Evolutionary conservation across 164 flowering plant species (phyloP), one percentile per base, ranked within the genome.

Genomic region (Sextonia rubra): DNA sequence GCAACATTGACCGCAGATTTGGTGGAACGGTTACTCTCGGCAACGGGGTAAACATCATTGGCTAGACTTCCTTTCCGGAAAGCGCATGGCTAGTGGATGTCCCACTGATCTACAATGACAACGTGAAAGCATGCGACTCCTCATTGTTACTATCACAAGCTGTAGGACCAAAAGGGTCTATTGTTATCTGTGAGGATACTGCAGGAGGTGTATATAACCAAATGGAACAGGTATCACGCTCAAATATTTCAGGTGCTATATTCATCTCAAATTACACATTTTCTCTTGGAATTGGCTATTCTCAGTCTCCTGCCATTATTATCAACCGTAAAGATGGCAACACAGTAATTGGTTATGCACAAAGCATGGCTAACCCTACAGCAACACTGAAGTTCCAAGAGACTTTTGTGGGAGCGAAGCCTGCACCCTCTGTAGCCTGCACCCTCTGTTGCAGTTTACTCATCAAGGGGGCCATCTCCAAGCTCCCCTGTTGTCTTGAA

Each of bases 391-490:
- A 55, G 23, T 90, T 87, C 71, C 86, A 82, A 22, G 75, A 84
- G 73, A 87, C 90, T 0, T 0, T 81, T 1, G 0, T 80, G 3
- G 87, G 87, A 1, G 72, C 77, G 22, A 83, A 76, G 71, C 89
- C 82, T 0, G 85, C 91, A 0, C n/a, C n/a, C n/a, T n/a, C n/a
- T n/a, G n/a, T n/a, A n/a, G n/a, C n/a, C n/a, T n/a, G n/a, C n/a
- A n/a, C 92, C 95, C 0, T 69, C 72, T 0, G 87, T 74, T 2
- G 87, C 89, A 0, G 17, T 17, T 6, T 90, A 79, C 80, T 75
- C 80, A 8, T 87, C 90, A 0, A 77, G 90, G 69, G 95, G 91
- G 4, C 90, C 95, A 8, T 77, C 88, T 11, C 73, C 29, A 1
- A 82, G 82, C 66, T 70, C 44, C 61, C 86, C 84, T 0, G 63